Base-by-base conservation (phyloP, 495 filamentous ascomycete genomes). In the Friedmanniomyces endolithicus region DNA sequence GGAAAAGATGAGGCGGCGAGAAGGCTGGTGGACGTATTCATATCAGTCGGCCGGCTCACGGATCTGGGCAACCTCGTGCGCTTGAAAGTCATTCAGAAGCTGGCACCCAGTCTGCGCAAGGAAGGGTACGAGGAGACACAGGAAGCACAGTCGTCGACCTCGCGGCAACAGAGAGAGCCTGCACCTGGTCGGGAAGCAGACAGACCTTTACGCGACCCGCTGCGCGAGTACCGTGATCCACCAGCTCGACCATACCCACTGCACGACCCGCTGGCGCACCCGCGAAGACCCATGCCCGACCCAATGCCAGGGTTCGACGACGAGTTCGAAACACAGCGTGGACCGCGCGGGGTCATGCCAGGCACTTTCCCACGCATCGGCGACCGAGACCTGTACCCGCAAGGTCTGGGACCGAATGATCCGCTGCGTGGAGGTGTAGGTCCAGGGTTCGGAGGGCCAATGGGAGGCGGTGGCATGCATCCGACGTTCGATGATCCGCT, bases 401-500 rank as follows among this genome's bases (percentile, higher is more conserved):
- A 81, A 19, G 90, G 90, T 12, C 67, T 97, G 11, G 92, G 87
- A 0, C 90, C 89, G 0, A 67, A 88, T 64, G 88, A 95, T 70
- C 88, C 90, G 0, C 63, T 95, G 3, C 68, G 84, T 19, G 81
- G 81, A 7, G 72, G 75, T 11, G 75, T 88, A 0, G 51, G 69
- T 2, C 75, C 76, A 53, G 71, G 80, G 1, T 65, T 73, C 31
- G 74, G 75, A 16, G 70, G 73, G 31, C 39, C 31, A 4, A 40
- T 50, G 34, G 79, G 80, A 0, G 78, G 77, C 4, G 80, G 83
- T 40, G 92, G 92, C 1, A 97, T 97, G 92, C 86, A 96, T 69
- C 92, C 92, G 0, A 94, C 88, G 0, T 90, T 94, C 62, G 88
- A 96, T 63, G 92, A 97, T 67, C 88, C 87, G 25, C 67, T 96